phyloP scores from a whole-genome alignment of 139 green algal species.

The Tetradesmus lagerheimii region DNA sequence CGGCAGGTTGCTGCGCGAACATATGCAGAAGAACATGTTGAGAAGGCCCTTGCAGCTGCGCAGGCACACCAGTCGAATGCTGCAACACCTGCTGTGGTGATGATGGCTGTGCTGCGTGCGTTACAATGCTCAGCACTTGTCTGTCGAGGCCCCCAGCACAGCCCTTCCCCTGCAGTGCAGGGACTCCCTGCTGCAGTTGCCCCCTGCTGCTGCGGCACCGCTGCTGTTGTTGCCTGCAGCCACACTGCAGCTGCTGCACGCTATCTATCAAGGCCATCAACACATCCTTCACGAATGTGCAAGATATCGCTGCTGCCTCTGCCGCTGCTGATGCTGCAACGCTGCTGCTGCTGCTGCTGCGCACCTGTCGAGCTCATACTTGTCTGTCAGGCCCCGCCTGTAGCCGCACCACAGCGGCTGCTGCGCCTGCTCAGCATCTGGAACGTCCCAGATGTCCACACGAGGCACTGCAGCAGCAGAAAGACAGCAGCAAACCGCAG shows the following conservation, averaged over 20 bases:
- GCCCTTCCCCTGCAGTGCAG: background rate
- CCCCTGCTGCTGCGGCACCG: background rate
- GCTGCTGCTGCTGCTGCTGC: background rate
- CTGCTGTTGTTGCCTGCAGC: background rate
- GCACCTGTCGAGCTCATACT: constrained; percentile 3
- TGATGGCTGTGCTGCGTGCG: too few relatives aligned
- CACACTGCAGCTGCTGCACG: too few relatives aligned
- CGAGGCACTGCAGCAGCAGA: constrained; percentile 50
- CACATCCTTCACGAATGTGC: too few relatives aligned
- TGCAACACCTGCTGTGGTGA: too few relatives aligned
- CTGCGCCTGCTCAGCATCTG: background rate
- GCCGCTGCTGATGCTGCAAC: background rate
- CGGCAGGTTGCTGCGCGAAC: too few relatives aligned
- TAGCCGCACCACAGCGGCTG: constrained; percentile 12
- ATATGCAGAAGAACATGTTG: too few relatives aligned
- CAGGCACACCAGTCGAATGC: too few relatives aligned
- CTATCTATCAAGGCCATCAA: background rate
- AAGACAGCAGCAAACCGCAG: background rate
- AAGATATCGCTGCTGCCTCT: too few relatives aligned
- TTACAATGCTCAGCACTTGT: too few relatives aligned
- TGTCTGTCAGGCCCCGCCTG: constrained; percentile 6
- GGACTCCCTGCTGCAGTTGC: background rate
- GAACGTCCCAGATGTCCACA: constrained; percentile 64
- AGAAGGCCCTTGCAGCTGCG: too few relatives aligned
- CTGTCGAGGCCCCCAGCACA: background rate